Conservation (phyloP, 2,329 filamentous ascomycete species). For the Penicillium sp. region DNA sequence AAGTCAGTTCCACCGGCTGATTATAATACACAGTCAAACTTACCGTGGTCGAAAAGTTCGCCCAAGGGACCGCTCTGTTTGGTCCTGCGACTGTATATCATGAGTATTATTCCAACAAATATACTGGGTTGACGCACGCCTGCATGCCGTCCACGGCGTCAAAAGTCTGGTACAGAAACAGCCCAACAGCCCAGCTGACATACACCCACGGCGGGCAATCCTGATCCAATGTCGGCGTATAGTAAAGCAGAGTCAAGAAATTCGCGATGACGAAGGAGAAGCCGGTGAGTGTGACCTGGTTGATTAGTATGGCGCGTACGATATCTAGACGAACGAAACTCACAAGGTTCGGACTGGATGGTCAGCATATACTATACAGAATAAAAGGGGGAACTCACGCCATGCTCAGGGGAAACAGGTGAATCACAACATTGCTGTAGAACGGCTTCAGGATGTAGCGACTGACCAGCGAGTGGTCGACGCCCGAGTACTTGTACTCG, state of each 20-base stretch:
- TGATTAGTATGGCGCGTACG: neutral
- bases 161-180: constrained; percentile 97
- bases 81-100: constrained; percentile 66
- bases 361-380: neutral
- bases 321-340: constrained; percentile 20
- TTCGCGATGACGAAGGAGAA: constrained; percentile 89
- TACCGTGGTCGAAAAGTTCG: constrained; percentile 92
- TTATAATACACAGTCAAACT: constrained; percentile 10
- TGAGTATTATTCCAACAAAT: constrained; percentile 7
- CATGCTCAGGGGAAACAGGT: constrained; percentile 93
- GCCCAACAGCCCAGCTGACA: constrained; percentile 78
- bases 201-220: constrained; percentile 97
- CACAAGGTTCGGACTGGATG: constrained; percentile 47
- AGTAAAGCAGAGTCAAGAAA: constrained; percentile 89
- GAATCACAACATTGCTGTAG: constrained; percentile 91
- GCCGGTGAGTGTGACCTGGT: constrained; percentile 77
- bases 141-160: constrained; percentile 94
- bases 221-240: constrained; percentile 87
- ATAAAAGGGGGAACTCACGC: constrained; percentile 53
- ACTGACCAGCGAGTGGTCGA: constrained; percentile 86
- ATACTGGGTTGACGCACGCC: constrained; percentile 58
- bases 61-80: constrained; percentile 88
- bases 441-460: constrained; percentile 96
- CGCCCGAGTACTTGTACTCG: constrained; percentile 90
- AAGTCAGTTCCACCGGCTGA: constrained; percentile 17